These are phyloP conservation scores for Vairimorpha apis DNA, from an alignment of 371 early-diverging fungal species.

Conservation along the genomic window DNA sequence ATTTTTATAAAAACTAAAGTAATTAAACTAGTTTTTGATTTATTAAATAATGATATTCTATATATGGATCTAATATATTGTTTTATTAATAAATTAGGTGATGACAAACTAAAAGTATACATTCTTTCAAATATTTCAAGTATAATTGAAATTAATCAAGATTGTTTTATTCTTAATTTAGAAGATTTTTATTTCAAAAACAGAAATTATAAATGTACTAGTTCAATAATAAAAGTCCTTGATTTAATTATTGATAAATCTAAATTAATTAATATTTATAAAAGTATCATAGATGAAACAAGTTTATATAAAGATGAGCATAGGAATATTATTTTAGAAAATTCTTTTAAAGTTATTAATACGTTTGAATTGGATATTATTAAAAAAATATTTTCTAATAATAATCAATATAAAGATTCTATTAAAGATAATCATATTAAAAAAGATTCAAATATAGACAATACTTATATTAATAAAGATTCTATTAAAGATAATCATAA, in stretches of 20 bases:
- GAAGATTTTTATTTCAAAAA: slow-evolving; percentile 58
- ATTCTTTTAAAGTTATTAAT: neutral
- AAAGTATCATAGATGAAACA: neutral
- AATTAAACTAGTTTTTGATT: slow-evolving; percentile 26
- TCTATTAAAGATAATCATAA: no score
- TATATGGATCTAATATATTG: slow-evolving; percentile 41
- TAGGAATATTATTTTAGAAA: neutral
- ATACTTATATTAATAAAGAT: no score
- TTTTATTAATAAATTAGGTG: slow-evolving; percentile 43
- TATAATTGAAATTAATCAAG: slow-evolving; percentile 15
- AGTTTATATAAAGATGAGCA: slow-evolving; percentile 1
- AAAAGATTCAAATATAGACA: no score
- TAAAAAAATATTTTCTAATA: no score
- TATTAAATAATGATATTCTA: slow-evolving; percentile 34
- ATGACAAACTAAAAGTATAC: slow-evolving; percentile 21
- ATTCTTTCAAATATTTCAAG: slow-evolving; percentile 17
- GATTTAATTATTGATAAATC: slow-evolving; percentile 3
- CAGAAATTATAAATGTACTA: slow-evolving; percentile 35
- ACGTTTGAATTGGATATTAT: no score
- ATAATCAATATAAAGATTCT: no score
- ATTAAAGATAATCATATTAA: no score
- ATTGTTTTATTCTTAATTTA: slow-evolving; percentile 31
- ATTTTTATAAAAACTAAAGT: slow-evolving; percentile 51
- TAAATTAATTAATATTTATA: neutral
- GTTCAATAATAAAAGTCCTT: slow-evolving; percentile 37